phyloP scores from a whole-genome alignment of 2,329 filamentous ascomycete genomes.

The Colletotrichum paranaense region DNA sequence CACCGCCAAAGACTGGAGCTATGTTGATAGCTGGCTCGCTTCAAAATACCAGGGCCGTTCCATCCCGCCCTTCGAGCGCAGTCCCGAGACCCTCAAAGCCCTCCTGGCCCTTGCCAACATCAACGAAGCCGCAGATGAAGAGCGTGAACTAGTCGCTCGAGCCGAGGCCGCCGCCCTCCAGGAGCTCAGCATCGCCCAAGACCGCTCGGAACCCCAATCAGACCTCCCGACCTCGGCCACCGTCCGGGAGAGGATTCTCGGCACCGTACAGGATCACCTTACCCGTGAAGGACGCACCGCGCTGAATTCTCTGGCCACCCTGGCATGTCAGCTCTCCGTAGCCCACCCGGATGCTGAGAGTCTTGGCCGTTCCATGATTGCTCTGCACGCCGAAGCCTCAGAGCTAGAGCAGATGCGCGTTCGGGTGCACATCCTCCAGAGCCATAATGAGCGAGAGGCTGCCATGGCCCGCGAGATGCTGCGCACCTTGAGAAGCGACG shows the following conservation, averaged over 20 bases:
- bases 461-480: slow-evolving; percentile 52
- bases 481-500: slow-evolving; percentile 53
- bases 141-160: slow-evolving; percentile 66
- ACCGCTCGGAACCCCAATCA: background rate
- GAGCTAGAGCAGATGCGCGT: slow-evolving; percentile 66
- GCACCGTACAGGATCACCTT: slow-evolving; percentile 65
- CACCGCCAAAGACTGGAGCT: slow-evolving; percentile 90
- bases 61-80: slow-evolving; percentile 84
- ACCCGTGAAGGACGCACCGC: slow-evolving; percentile 64
- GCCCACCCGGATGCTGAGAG: slow-evolving; percentile 59
- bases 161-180: slow-evolving; percentile 70
- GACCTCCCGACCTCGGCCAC: slow-evolving; percentile 37
- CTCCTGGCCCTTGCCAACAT: slow-evolving; percentile 79
- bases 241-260: slow-evolving; percentile 57
- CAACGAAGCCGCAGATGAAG: slow-evolving; percentile 84
- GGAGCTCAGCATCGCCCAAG: slow-evolving; percentile 51
- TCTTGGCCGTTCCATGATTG: slow-evolving; percentile 64
- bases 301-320: slow-evolving; percentile 67
- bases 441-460: slow-evolving; percentile 65
- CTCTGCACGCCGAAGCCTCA: slow-evolving; percentile 65
- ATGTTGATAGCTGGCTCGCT: slow-evolving; percentile 85
- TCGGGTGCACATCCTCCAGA: slow-evolving; percentile 66
- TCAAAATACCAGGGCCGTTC: slow-evolving; percentile 73
- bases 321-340: slow-evolving; percentile 62
- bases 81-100: slow-evolving; percentile 81